Evolutionary conservation across 139 green algal genomes (phyloP), one percentile per base, ranked within the genome.

Genomic region (Chlamydomonas sp.): DNA sequence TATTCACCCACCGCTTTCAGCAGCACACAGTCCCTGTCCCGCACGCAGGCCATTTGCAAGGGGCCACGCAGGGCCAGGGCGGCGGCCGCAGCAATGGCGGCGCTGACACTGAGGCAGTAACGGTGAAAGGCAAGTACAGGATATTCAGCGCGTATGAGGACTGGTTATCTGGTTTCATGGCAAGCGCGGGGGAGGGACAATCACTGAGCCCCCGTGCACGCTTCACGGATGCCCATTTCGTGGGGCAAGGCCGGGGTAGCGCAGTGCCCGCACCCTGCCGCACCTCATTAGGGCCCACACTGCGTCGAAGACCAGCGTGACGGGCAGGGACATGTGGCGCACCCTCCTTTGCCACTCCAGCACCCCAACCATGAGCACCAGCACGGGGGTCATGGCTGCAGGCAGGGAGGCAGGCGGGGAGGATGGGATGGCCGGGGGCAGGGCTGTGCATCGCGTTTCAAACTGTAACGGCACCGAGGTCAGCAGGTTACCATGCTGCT

Each of bases 271-370:
- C 31, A 72, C 16, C 68, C 1, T 16, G n/a, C 14, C 72, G n/a
- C 61, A 86, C 82, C 82, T 74, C 15, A 86, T 58, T 1, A 86
- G 60, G n/a, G 59, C 57, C 82, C 82, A 86, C 20, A 86, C 9
- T 20, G 5, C 57, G 62, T 86, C 82, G 60, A 86, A 86, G 8
- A n/a, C 82, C 0, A 31, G 79, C 71, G 79, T 86, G 62, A 80
- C 18, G n/a, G 82, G 60, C 20, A 86, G 71, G n/a, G 61, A 17
- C 82, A 86, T 10, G 59, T 67, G 82, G 10, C 82, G 71, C 5
- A 16, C 8, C 6, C 49, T 9, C 15, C 8, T 79, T 3, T 12
- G 5, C 61, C 82, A 86, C 20, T 86, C 71, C 71, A 86, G 20
- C 60, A 79, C 62, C 2, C 71, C 82, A 3, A 61, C 16, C 49